These are phyloP conservation scores for Musa beccarii DNA, from an alignment of 176 grass and related monocot species.

Conservation along the genomic window DNA sequence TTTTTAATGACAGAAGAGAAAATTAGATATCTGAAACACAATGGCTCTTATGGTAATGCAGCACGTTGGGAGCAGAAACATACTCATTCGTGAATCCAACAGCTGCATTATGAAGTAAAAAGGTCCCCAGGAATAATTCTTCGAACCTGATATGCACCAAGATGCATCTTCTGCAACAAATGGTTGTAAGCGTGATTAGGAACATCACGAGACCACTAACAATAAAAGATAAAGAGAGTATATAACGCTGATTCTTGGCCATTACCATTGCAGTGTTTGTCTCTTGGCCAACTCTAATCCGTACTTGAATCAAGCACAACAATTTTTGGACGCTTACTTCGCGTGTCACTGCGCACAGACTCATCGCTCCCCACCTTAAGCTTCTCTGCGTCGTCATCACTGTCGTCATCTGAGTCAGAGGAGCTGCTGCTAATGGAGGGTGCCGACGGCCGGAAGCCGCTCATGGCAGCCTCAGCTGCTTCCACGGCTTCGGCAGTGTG, in stretches of 20 bases:
- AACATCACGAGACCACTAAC: too few relatives aligned
- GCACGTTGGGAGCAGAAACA: too few relatives aligned
- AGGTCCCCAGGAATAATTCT: too few relatives aligned
- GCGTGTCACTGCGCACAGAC: slow-evolving; percentile 26
- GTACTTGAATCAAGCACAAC: slow-evolving; percentile 38
- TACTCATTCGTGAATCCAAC: too few relatives aligned
- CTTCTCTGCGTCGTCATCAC: slow-evolving; percentile 21
- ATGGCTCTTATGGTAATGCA: too few relatives aligned
- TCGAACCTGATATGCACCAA: not conserved
- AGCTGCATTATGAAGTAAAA: too few relatives aligned
- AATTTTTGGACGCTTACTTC: slow-evolving; percentile 60
- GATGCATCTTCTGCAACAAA: not conserved
- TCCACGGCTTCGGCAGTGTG: slow-evolving; percentile 60
- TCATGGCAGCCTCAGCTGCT: slow-evolving; percentile 57
- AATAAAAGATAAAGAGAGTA: too few relatives aligned
- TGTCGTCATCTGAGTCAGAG: slow-evolving; percentile 40
- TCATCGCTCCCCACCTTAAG: not conserved
- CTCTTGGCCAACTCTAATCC: not conserved
- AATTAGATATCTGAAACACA: too few relatives aligned
- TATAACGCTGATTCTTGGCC: too few relatives aligned
- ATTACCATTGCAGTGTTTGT: not conserved
- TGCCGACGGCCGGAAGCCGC: slow-evolving; percentile 27
- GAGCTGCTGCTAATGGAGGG: slow-evolving; percentile 27
- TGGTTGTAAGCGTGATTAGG: too few relatives aligned
- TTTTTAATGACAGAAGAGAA: too few relatives aligned